Conservation (phyloP, 331 rosid species). For the Malus hybrid region DNA sequence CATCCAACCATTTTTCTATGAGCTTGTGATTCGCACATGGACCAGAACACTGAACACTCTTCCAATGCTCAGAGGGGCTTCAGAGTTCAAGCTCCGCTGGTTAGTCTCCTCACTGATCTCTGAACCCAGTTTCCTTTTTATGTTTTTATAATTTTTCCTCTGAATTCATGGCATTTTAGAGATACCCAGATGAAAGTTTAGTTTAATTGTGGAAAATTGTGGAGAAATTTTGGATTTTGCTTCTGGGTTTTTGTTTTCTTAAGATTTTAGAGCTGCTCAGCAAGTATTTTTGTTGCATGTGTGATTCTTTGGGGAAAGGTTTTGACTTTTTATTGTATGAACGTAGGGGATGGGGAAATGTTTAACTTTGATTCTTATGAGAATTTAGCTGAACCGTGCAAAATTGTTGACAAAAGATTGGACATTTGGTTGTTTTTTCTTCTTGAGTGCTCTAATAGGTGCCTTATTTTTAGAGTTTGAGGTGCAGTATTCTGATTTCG, state of each 20-base stretch:
- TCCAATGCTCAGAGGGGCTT: slow-evolving; percentile 63
- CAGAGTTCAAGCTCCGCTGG: slow-evolving; percentile 97
- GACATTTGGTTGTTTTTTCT: not conserved
- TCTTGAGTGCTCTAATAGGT: not conserved
- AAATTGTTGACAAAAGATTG: not conserved
- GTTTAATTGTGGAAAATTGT: not conserved
- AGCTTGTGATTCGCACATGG: slow-evolving; percentile 51
- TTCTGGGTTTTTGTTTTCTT: not conserved
- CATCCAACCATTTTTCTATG: slow-evolving; percentile 24
- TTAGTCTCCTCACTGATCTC: slow-evolving; percentile 29
- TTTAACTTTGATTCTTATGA: not conserved
- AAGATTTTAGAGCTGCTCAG: not conserved
- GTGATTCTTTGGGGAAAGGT: not conserved
- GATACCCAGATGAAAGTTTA: slow-evolving; percentile 20
- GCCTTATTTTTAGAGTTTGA: not conserved
- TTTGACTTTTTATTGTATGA: not conserved
- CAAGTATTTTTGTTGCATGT: not conserved
- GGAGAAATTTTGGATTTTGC: not conserved
- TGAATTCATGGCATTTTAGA: slow-evolving; percentile 13
- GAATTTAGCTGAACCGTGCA: not conserved
- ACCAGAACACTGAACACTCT: slow-evolving; percentile 52
- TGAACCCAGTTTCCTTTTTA: not conserved
- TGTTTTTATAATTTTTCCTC: not conserved
- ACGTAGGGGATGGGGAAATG: not conserved
- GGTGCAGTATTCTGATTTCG: not conserved